Base-by-base conservation (phyloP, 169 alveolate species). In the Plasmodium knowlesi region DNA sequence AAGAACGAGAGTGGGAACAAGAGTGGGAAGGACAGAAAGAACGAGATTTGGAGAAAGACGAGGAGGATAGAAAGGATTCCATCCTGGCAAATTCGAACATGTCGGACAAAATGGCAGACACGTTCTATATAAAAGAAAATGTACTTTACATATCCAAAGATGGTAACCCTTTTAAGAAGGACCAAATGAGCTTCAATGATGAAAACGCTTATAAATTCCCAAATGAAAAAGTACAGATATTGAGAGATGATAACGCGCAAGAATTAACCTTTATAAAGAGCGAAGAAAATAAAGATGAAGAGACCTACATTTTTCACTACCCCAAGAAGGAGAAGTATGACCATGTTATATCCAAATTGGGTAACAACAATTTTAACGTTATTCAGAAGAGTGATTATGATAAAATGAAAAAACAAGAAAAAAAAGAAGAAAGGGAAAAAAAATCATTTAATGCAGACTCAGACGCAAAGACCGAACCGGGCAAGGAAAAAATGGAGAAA, bases 231-330 rank as follows among this genome's bases (percentile, higher is more conserved):
- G 30, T 82, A 32, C 19, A 46, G 76, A 39, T 82, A 14, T 25
- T 91, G 61, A 39, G 41, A 82, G 78, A 91, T 91, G 95, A 91
- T 39, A 34, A 46, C n/a, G 25, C 19, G 28, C 83, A 82, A 71
- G 95, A 91, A 82, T 91, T 91, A 82, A 91, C 95, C 4, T 70
- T 91, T 82, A 82, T 91, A 30, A 82, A 81, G 53, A 91, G n/a
- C 25, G 32, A 70, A 53, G 70, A 81, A 46, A 91, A 67, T 28
- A 34, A 30, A 10, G 79, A 72, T 71, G 85, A 81, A 71, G 95
- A 91, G 76, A 82, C 82, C 34, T 91, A 91, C 61, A 25, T 91
- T 28, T 91, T 82, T 50, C 80, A 91, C 37, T 72, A 82, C 74
- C 85, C 92, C 34, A 82, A 71, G 32, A 91, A 82, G 84, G 85